phyloP scores from a whole-genome alignment of 148 eudicot genomes.

The Silene conica region DNA sequence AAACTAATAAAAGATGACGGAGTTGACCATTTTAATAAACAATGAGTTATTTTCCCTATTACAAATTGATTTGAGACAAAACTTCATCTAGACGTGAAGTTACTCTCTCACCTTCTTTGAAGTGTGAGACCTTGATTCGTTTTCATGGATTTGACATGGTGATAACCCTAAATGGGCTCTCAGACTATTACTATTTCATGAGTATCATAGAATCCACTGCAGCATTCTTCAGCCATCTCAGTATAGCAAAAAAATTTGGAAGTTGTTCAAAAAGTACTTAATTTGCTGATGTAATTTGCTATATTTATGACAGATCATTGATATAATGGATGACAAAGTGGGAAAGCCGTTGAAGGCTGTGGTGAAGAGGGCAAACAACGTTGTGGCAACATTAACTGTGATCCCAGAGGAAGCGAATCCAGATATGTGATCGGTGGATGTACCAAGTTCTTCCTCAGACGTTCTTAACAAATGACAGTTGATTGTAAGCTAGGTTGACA shows the following conservation, averaged over 20 bases:
- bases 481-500: neutral
- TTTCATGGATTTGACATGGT: neutral
- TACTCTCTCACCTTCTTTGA: neutral
- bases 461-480: neutral
- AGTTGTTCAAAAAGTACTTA: neutral
- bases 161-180: neutral
- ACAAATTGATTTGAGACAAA: neutral
- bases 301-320: constrained; percentile 44
- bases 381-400: constrained; percentile 46
- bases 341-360: constrained; percentile 69
- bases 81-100: neutral
- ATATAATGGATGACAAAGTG: constrained; percentile 75
- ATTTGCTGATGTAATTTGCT: neutral
- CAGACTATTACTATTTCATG: neutral
- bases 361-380: constrained; percentile 65
- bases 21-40: too few species aligned
- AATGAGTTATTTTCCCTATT: neutral
- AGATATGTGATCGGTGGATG: constrained; percentile 39
- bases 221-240: neutral
- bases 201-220: too few species aligned
- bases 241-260: neutral
- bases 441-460: neutral
- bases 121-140: neutral
- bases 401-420: constrained; percentile 93
- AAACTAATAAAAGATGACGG: too few species aligned